phyloP scores from a whole-genome alignment of 148 eudicot species.

The Selenicereus undatus region DNA sequence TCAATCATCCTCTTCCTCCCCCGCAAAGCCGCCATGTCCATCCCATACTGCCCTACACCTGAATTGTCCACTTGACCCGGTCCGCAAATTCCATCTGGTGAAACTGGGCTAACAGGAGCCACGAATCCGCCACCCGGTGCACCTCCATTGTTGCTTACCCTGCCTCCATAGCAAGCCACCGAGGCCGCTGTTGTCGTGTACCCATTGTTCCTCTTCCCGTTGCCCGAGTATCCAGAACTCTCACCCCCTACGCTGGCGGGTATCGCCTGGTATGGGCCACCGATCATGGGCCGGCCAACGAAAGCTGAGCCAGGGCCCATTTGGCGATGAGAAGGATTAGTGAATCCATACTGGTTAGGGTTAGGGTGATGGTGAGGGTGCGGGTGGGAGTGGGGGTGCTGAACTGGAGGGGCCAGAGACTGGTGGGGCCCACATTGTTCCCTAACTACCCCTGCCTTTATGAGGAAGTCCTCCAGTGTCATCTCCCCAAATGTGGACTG shows the following conservation, averaged over 20 bases:
- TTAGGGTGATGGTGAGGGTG: slow-evolving; percentile 10
- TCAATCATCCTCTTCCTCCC: slow-evolving; percentile 65
- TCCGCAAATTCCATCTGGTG: slow-evolving; percentile 59
- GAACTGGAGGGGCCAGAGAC: not conserved
- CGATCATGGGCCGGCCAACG: slow-evolving; percentile 37
- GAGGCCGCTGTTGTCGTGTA: slow-evolving; percentile 32
- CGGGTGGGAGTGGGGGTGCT: slow-evolving; percentile 20
- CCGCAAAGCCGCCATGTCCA: slow-evolving; percentile 56
- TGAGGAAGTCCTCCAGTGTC: slow-evolving; percentile 82
- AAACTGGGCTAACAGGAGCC: slow-evolving; percentile 63
- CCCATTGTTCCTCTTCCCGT: slow-evolving; percentile 39
- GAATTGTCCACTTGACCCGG: slow-evolving; percentile 42
- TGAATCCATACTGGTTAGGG: slow-evolving; percentile 32
- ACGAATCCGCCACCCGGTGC: slow-evolving; percentile 38
- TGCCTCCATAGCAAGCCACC: slow-evolving; percentile 42
- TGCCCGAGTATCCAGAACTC: slow-evolving; percentile 29
- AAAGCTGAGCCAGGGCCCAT: slow-evolving; percentile 34
- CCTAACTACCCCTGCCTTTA: slow-evolving; percentile 79
- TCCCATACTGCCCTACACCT: slow-evolving; percentile 45
- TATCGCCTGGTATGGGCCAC: slow-evolving; percentile 32
- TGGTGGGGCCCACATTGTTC: slow-evolving; percentile 35
- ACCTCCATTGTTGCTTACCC: slow-evolving; percentile 38
- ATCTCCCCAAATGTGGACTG: slow-evolving; percentile 85
- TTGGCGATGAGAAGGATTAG: slow-evolving; percentile 13
- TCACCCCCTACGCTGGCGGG: slow-evolving; percentile 36